Conservation (phyloP, 2,329 filamentous ascomycete genomes). For the Remersonia thermophila region DNA sequence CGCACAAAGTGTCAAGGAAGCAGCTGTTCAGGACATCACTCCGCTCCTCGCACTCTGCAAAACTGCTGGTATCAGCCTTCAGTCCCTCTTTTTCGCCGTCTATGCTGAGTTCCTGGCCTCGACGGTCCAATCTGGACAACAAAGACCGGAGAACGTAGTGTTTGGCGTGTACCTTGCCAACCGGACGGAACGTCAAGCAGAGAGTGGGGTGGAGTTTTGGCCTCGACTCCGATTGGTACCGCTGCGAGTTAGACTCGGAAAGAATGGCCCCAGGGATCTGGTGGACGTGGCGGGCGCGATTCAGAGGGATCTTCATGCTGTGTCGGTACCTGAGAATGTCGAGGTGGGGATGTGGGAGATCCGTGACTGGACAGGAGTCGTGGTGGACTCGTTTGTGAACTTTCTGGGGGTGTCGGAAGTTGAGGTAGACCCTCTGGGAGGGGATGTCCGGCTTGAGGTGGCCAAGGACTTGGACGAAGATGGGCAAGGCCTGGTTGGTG, state of each 20-base stretch:
- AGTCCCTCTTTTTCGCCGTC: slow-evolving; percentile 63
- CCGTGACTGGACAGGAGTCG: slow-evolving; percentile 58
- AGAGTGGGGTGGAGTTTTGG: slow-evolving; percentile 35
- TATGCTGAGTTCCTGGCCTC: slow-evolving; percentile 40
- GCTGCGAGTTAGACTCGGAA: slow-evolving; percentile 36
- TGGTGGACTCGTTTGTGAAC: slow-evolving; percentile 66
- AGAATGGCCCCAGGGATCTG: slow-evolving; percentile 20
- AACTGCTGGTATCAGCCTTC: slow-evolving; percentile 49
- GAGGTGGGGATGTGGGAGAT: slow-evolving; percentile 59
- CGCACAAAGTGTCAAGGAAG: no score
- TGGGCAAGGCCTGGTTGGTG: neutral
- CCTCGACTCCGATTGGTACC: slow-evolving; percentile 76
- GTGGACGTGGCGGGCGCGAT: slow-evolving; percentile 44
- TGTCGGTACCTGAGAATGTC: slow-evolving; percentile 44
- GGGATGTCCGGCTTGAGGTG: neutral
- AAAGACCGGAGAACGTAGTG: slow-evolving; percentile 32
- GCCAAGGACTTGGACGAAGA: neutral
- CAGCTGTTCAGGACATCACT: slow-evolving; percentile 29
- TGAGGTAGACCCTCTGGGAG: neutral
- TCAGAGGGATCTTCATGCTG: slow-evolving; percentile 53
- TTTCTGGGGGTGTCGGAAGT: slow-evolving; percentile 46
- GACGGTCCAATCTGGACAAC: neutral
- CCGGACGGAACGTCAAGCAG: slow-evolving; percentile 38
- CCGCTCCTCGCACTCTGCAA: slow-evolving; percentile 28
- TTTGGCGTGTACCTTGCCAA: slow-evolving; percentile 81